Percentiles rank a stretch among this genome's conserved stretches.
These are phyloP conservation scores for Arabis hirsuta DNA, from an alignment of 345 rosid genomes.

Conservation along the genomic window DNA sequence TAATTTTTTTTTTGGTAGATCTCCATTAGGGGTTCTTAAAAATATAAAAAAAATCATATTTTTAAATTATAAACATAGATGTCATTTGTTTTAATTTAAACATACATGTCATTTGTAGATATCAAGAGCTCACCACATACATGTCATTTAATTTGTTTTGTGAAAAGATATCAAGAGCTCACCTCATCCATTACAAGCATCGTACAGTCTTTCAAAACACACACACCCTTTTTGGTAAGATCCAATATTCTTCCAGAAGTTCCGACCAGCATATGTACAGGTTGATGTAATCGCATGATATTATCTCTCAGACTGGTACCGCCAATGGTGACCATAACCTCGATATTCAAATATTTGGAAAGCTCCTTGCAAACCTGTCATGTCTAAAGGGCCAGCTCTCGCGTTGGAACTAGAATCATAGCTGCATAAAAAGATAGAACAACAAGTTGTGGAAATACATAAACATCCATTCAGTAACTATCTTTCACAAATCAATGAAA, in stretches of 20 bases:
- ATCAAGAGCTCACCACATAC: too few relatives aligned
- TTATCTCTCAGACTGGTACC: conserved; percentile 99
- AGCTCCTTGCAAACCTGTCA: conserved; percentile 99
- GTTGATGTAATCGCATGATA: conserved; percentile 97
- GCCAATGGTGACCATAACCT: conserved; percentile 98
- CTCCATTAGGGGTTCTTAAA: too few relatives aligned
- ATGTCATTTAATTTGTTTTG: too few relatives aligned
- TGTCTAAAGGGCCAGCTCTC: conserved; percentile 98
- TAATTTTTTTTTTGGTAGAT: too few relatives aligned
- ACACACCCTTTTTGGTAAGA: conserved; percentile 93
- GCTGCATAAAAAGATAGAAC: conserved; percentile 49
- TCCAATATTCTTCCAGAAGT: conserved; percentile 98
- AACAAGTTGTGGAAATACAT: conserved; percentile 11
- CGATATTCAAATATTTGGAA: conserved; percentile 88
- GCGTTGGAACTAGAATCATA: conserved; percentile 94
- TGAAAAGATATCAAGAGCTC: conserved; percentile 30
- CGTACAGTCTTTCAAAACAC: conserved; percentile 91
- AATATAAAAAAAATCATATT: too few relatives aligned
- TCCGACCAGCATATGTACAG: conserved; percentile 96
- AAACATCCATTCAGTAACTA: neutral
- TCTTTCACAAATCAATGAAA: neutral
- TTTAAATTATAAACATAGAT: too few relatives aligned
- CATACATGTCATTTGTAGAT: too few relatives aligned
- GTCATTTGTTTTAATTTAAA: too few relatives aligned
- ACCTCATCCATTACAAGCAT: conserved; percentile 99